Evolutionary conservation across 495 filamentous ascomycete species (phyloP), one percentile per base, ranked within the genome.

Genomic region (Neurospora cerealis): DNA sequence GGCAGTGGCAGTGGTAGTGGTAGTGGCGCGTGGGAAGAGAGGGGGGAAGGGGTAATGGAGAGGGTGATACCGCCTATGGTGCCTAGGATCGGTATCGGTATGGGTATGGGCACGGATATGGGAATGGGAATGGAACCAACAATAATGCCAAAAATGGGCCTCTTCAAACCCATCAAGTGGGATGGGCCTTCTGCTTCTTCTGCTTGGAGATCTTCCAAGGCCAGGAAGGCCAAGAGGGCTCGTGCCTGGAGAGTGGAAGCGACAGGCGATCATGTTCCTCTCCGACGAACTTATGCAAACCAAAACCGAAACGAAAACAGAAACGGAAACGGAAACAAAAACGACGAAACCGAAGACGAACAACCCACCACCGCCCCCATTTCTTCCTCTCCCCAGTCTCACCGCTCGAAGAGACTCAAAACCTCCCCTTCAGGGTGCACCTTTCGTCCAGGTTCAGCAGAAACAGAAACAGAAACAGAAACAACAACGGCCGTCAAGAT

Each of bases 221-320:
- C n/a, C n/a, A n/a, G n/a, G n/a, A n/a, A n/a, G n/a, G n/a, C n/a
- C n/a, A n/a, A n/a, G 11, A 54, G 46, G 11, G 2, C 21, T 28
- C 48, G 48, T 15, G 48, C 21, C 3, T 60, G 48, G 48, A 21
- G 28, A 60, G 2, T 28, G 19, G 9, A 46, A 10, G 44, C 11
- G 3, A 4, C 1, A 0, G 4, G 0, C 6, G 2, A 7, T 4
- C 0, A 48, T 48, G 8, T 11, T 10, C 44, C 0, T 48, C n/a
- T 11, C 9, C 44, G 4, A 10, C 44, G 44, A 28, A 15, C 46
- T 24, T 6, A 15, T 7, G 46, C 0, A 24, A 7, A 0, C 0
- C 46, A 6, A 54, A 13, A 54, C n/a, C 0, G 2, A 24, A 28
- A 21, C 1, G 10, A 3, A 5, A 4, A 21, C 3, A 1, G 8